Evolutionary conservation across 2,329 filamentous ascomycete genomes (phyloP).

Genomic region (Dryadomyces quercivorus): DNA sequence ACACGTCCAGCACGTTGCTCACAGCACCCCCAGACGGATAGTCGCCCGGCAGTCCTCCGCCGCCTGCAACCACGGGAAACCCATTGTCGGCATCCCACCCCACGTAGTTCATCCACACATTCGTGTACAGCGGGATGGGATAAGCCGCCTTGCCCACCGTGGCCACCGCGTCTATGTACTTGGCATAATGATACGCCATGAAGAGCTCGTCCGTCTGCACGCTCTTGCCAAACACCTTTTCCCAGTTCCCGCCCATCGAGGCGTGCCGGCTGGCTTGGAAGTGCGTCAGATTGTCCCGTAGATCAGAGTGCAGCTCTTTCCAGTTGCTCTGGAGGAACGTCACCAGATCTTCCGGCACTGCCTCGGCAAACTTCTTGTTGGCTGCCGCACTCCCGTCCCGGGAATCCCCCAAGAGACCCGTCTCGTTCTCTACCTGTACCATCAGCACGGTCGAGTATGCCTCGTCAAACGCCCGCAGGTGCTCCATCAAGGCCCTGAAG

Average conservation of each 20-base stretch:
- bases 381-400: conserved; percentile 30
- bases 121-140: conserved; percentile 21
- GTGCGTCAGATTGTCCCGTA: background rate
- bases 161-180: conserved; percentile 21
- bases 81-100: conserved; percentile 17
- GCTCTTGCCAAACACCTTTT: conserved; percentile 17
- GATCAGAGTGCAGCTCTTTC: background rate
- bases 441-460: conserved; percentile 37
- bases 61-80: conserved; percentile 17
- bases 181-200: conserved; percentile 23
- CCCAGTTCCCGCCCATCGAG: conserved; percentile 13
- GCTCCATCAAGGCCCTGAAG: conserved; percentile 17
- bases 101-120: conserved; percentile 18
- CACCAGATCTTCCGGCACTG: conserved; percentile 10
- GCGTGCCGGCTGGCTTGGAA: background rate
- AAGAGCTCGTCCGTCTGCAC: conserved; percentile 21
- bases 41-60: conserved; percentile 12
- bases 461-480: conserved; percentile 28
- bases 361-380: conserved; percentile 25
- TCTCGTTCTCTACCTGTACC: conserved; percentile 45
- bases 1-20: conserved; percentile 30
- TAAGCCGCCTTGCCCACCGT: conserved; percentile 22
- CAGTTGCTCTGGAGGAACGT: conserved; percentile 8
- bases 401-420: conserved; percentile 37
- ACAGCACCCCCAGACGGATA: conserved; percentile 34